Percentiles rank a stretch among this genome's conserved stretches.
These are phyloP conservation scores for Chlorokybus atmophyticus DNA, from an alignment of 139 green algal species.

Conservation along the genomic window DNA sequence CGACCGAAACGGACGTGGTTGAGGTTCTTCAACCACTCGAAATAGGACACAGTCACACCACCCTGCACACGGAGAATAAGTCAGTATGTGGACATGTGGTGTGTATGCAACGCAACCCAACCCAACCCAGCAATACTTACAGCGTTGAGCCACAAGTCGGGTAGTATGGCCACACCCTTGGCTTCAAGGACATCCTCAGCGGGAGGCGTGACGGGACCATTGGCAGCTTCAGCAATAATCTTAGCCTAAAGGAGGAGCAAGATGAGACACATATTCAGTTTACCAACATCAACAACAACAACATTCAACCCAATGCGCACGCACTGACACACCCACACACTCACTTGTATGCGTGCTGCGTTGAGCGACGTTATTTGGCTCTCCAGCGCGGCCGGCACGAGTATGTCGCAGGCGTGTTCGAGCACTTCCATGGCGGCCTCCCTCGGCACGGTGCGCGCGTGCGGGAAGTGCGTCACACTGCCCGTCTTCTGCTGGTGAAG, in stretches of 20 bases:
- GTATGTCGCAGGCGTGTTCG: conserved; percentile 29
- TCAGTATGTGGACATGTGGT: too few species aligned
- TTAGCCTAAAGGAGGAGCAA: conserved; percentile 30
- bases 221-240: conserved; percentile 32
- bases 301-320: too few species aligned
- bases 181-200: conserved; percentile 26
- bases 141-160: conserved; percentile 30
- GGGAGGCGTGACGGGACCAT: conserved; percentile 30
- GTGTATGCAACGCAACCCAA: too few species aligned
- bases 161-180: conserved; percentile 24
- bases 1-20: conserved; percentile 29
- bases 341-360: conserved; percentile 16
- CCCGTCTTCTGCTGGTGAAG: conserved; percentile 12
- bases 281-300: too few species aligned
- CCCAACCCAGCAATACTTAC: conserved; percentile 5
- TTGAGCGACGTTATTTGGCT: conserved; percentile 29
- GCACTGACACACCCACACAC: too few species aligned
- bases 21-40: conserved; percentile 38
- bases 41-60: conserved; percentile 36
- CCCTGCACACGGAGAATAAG: too few species aligned
- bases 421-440: conserved; percentile 9
- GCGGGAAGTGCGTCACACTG: conserved; percentile 18
- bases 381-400: conserved; percentile 31
- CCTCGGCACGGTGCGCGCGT: not conserved
- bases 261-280: too few species aligned